Base-by-base conservation (phyloP, 1,284 basidiomycete genomes). In the Tetrapyrgos nigripes region DNA sequence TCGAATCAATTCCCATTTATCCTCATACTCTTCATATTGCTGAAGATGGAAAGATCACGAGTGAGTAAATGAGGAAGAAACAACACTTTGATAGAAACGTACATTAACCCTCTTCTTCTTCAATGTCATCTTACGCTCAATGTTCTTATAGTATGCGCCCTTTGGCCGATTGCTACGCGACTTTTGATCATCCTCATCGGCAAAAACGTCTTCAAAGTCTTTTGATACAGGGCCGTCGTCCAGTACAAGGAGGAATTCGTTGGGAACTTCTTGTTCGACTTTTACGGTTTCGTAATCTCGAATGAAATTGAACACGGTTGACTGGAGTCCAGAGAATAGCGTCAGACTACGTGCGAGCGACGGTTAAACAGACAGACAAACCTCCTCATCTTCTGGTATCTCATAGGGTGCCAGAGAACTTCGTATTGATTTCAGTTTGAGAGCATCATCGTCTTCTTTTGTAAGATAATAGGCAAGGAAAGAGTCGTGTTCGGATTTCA, bases 381-480 rank as follows among this genome's bases (percentile, higher is more conserved):
- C 86, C 68, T 85, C 82, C 57, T 84, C 82, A 40, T 85, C 80
- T 24, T 82, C 80, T 14, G 76, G 72, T 0, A 80, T 73, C 62
- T 79, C 78, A 54, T 82, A 80, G 11, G 81, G 78, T 11, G 63
- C 65, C 19, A 79, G 62, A 14, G 64, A 68, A 23, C 70, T 70
- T 27, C 84, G 78, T 31, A 76, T 75, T 31, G 82, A 78, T 66
- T 87, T 88, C 71, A 88, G 86, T 55, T 75, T 73, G n/a, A 79
- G 58, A 0, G 89, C 88, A 8, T 82, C 77, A 26, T 88, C 88
- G 66, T 95, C 93, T 56, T 93, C 89, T 66, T 85, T 81, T 1
- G 93, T 92, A 13, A 96, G 82, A 68, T 94, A 96, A 72, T 93
- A 96, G n/a, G 92, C 88, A 58, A 97, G 77, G 79, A 94, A 92